These are phyloP conservation scores for Pyricularia sp. DNA, from an alignment of 2,329 filamentous ascomycete species.

Conservation along the genomic window DNA sequence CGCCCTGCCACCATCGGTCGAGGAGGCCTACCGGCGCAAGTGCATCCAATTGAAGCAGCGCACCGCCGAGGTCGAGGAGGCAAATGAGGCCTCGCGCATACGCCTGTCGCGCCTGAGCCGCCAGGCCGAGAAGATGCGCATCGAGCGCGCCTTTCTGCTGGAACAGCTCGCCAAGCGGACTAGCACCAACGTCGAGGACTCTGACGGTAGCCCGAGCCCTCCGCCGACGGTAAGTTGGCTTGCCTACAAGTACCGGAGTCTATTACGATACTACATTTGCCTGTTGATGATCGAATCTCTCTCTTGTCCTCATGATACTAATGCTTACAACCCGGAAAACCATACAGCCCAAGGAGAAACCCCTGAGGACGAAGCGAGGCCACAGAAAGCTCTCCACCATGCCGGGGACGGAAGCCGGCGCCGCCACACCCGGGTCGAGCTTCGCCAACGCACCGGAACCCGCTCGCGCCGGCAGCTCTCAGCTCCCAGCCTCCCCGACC, in stretches of 20 bases:
- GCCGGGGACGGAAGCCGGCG: constrained; percentile 25
- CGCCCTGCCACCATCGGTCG: constrained; percentile 71
- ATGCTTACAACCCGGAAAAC: not conserved
- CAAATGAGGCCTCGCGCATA: constrained; percentile 72
- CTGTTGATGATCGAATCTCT: not conserved
- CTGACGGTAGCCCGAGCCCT: constrained; percentile 67
- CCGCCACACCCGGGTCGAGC: constrained; percentile 23
- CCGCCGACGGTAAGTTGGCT: constrained; percentile 55
- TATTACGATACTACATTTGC: not conserved
- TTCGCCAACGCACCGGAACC: constrained; percentile 33
- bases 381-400: constrained; percentile 47
- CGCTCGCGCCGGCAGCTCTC: constrained; percentile 21
- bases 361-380: constrained; percentile 59
- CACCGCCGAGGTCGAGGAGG: constrained; percentile 80
- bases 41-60: constrained; percentile 89
- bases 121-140: constrained; percentile 79
- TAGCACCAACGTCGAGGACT: constrained; percentile 62
- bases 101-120: constrained; percentile 70
- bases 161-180: constrained; percentile 64
- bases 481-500: constrained; percentile 24
- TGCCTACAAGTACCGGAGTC: not conserved
- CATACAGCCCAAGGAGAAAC: constrained; percentile 61
- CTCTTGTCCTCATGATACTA: constrained; percentile 6
- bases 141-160: constrained; percentile 66
- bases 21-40: constrained; percentile 92